phyloP scores from a whole-genome alignment of 257 asterid genomes.

The Gynochthodes officinalis region DNA sequence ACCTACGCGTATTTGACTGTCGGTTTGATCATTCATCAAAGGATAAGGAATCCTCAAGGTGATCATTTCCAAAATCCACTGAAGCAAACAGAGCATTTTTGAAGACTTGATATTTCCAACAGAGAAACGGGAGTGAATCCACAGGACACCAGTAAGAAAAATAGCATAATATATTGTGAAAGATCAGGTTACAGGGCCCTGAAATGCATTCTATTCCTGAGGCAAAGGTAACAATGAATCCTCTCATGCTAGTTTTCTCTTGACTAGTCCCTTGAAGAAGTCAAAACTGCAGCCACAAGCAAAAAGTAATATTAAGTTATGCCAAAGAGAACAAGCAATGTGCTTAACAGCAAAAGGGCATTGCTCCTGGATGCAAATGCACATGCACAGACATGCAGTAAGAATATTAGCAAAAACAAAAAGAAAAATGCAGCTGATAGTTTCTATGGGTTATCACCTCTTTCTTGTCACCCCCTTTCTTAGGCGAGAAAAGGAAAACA shows the following conservation, averaged over 20 bases:
- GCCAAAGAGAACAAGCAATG: not conserved
- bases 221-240: not conserved
- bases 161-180: too few species aligned
- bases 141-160: too few species aligned
- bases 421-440: not conserved
- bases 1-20: too few species aligned
- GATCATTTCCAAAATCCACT: too few species aligned
- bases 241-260: conserved; percentile 54
- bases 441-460: not conserved
- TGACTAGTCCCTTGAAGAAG: conserved; percentile 79
- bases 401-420: not conserved
- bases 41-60: too few species aligned
- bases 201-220: not conserved
- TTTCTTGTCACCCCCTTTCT: not conserved
- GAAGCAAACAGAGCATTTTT: too few species aligned
- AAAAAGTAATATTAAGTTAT: not conserved
- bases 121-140: too few species aligned
- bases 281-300: conserved; percentile 66
- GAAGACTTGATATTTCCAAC: too few species aligned
- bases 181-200: not conserved
- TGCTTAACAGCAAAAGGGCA: not conserved
- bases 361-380: not conserved
- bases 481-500: too few species aligned
- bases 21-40: too few species aligned
- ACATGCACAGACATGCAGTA: not conserved